Evolutionary conservation across 345 rosid genomes (phyloP), one percentile per base, ranked within the genome.

Genomic region (Erodium maritimum): DNA sequence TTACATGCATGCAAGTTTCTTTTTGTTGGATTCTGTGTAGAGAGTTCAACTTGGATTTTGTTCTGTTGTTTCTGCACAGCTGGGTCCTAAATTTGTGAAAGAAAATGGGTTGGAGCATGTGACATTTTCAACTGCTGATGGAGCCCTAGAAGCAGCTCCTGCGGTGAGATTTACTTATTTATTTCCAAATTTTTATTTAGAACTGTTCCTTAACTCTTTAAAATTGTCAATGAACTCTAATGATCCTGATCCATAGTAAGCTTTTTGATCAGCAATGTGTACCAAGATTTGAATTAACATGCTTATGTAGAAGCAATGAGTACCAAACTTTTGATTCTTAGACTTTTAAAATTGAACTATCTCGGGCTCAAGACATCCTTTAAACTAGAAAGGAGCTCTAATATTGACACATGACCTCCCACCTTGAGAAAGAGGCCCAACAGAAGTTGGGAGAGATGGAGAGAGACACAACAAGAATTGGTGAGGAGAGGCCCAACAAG

Each of bases 131-230:
- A 83, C 88, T 74, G 99, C 95, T 58, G 99, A 93, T 66, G 99
- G 99, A 71, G 99, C 97, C 22, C 57, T 94, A 71, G 99, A 90
- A 77, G 99, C 99, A 62, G 97, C 97, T 58, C 99, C 99, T 0
- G 99, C 95, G 77, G 99, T 93, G 68, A 83, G 84, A 71, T 58
- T 69, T 37, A 50, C 48, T 50, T 51, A 37, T 52, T 57, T 16
- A 19, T 50, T 69, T 37, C 23, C 12, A 11, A 51, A 9, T 45
- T 37, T 37, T 52, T 21, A 57, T 25, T 19, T 19, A 51, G 21
- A 14, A 48, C 50, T n/a, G 19, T n/a, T 52, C 3, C 5, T 10
- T 37, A 19, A n/a, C n/a, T n/a, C n/a, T n/a, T n/a, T n/a, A n/a
- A n/a, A n/a, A n/a, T 0, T 42, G 17, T 42, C 48, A 4, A 42